Percentiles rank a stretch among this genome's conserved stretches.
Evolutionary conservation across 495 filamentous ascomycete species (phyloP).

Genomic region (Bryoglossum gracile): DNA sequence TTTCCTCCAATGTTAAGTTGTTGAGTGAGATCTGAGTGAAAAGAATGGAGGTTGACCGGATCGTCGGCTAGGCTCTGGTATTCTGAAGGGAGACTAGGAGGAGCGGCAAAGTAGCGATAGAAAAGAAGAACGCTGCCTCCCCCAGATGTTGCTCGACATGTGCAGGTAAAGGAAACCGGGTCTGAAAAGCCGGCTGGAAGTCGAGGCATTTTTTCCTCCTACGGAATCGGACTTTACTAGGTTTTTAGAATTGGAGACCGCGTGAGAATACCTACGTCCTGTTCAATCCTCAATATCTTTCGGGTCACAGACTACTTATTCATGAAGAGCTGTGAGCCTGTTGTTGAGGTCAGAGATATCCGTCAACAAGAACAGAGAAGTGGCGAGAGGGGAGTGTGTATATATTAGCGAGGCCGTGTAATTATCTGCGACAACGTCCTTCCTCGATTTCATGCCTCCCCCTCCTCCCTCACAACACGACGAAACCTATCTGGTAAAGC

Average conservation of each 20-base stretch:
- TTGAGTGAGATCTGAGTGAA: conserved; percentile 9
- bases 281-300: neutral
- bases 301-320: too few relatives aligned
- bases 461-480: too few relatives aligned
- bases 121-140: conserved; percentile 23
- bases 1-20: conserved; percentile 18
- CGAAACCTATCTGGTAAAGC: too few relatives aligned
- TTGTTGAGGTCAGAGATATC: too few relatives aligned
- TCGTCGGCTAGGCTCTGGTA: neutral
- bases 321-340: too few relatives aligned
- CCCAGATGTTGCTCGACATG: conserved; percentile 10
- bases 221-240: neutral
- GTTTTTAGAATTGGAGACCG: neutral
- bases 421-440: too few relatives aligned
- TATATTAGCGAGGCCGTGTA: too few relatives aligned
- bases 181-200: conserved; percentile 19
- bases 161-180: conserved; percentile 23
- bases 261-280: neutral
- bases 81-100: neutral
- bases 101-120: conserved; percentile 21
- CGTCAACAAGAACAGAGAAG: too few relatives aligned
- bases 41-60: conserved; percentile 5
- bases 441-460: too few relatives aligned
- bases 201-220: neutral
- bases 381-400: too few relatives aligned